phyloP scores from a whole-genome alignment of 768 basidiomycete species.

The Leccinum fibrillosum region DNA sequence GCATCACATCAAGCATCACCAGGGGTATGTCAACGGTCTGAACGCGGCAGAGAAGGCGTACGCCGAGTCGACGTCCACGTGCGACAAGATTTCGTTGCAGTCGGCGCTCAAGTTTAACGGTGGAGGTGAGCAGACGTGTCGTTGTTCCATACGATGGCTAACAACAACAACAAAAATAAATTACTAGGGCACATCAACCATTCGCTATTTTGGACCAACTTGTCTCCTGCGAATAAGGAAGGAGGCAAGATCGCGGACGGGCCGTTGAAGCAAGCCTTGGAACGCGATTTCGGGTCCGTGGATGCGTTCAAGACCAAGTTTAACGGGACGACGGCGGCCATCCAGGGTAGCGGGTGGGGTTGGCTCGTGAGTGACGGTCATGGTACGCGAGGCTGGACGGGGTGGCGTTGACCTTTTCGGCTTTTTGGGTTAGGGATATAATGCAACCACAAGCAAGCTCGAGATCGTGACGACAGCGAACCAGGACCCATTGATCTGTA shows the following conservation, averaged over 20 bases:
- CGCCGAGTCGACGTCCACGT: constrained; percentile 57
- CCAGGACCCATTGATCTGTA: constrained; percentile 85
- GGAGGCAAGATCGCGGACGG: constrained; percentile 68
- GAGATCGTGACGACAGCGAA: constrained; percentile 93
- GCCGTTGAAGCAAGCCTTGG: constrained; percentile 70
- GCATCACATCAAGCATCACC: constrained; percentile 90
- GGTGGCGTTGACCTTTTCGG: background rate
- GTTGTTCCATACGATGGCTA: background rate
- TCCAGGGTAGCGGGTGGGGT: constrained; percentile 98
- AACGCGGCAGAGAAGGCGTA: constrained; percentile 92
- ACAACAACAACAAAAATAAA: background rate
- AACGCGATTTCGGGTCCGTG: constrained; percentile 81
- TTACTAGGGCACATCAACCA: constrained; percentile 82
- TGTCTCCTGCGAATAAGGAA: constrained; percentile 65
- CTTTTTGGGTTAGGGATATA: constrained; percentile 57
- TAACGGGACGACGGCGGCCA: constrained; percentile 83
- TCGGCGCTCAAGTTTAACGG: constrained; percentile 96
- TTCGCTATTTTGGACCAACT: constrained; percentile 96
- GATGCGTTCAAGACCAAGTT: constrained; percentile 84
- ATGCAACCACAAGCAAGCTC: constrained; percentile 62
- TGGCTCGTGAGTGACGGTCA: constrained; percentile 67
- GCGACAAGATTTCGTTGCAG: constrained; percentile 81
- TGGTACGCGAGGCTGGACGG: background rate
- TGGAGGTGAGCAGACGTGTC: constrained; percentile 53
- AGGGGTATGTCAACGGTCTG: constrained; percentile 90